Percentiles rank a stretch among this genome's conserved stretches.
These are phyloP conservation scores for Pythium coloratum DNA, from an alignment of 352 stramenopile genomes.

Conservation along the genomic window DNA sequence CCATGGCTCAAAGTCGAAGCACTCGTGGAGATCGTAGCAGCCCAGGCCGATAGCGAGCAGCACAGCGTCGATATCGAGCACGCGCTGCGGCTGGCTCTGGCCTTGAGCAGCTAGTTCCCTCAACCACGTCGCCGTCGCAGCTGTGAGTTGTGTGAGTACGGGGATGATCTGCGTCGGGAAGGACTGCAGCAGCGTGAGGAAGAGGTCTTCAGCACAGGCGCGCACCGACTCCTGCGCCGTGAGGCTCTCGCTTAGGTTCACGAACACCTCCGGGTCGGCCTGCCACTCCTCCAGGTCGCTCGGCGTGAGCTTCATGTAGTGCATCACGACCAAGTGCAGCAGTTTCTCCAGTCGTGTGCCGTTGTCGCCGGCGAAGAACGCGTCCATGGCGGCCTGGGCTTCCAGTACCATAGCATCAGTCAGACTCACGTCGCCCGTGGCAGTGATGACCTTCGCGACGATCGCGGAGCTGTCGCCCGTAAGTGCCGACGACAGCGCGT, in stretches of 20 bases:
- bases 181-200: slow-evolving; percentile 79
- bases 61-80: slow-evolving; percentile 71
- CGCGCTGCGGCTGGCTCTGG: neutral
- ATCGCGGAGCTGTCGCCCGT: slow-evolving; percentile 40
- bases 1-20: slow-evolving; percentile 88
- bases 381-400: slow-evolving; percentile 48
- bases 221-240: slow-evolving; percentile 81
- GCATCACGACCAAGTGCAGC: slow-evolving; percentile 70
- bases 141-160: slow-evolving; percentile 69
- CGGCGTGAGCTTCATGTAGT: slow-evolving; percentile 63
- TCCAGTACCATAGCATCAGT: slow-evolving; percentile 80
- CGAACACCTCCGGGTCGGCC: slow-evolving; percentile 66
- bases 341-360: slow-evolving; percentile 48
- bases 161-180: slow-evolving; percentile 68
- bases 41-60: slow-evolving; percentile 78
- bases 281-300: slow-evolving; percentile 74
- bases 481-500: slow-evolving; percentile 44
- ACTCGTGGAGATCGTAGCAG: slow-evolving; percentile 86
- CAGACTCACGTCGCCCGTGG: slow-evolving; percentile 67
- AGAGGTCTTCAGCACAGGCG: slow-evolving; percentile 78
- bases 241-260: slow-evolving; percentile 66
- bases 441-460: slow-evolving; percentile 81
- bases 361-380: slow-evolving; percentile 45
- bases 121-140: slow-evolving; percentile 50
- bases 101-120: slow-evolving; percentile 24